These are phyloP conservation scores for Passiflora organensis DNA, from an alignment of 345 rosid genomes.

Conservation along the genomic window DNA sequence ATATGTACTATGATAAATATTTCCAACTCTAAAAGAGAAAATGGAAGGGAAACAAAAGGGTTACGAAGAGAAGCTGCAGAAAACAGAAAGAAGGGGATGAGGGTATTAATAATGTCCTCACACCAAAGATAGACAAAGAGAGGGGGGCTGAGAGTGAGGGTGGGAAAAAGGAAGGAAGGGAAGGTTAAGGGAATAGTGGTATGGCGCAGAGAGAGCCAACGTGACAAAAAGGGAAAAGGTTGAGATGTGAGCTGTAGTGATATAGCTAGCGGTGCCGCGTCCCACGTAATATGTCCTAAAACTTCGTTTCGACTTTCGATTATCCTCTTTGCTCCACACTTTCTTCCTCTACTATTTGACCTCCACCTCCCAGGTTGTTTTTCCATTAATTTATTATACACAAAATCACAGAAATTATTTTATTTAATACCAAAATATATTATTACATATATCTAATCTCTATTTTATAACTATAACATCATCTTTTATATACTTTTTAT, in stretches of 20 bases:
- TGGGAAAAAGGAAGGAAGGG: not conserved
- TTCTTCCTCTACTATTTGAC: not conserved
- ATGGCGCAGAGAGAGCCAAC: conserved; percentile 38
- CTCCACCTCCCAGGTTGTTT: too few species aligned
- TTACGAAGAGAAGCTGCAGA: not conserved
- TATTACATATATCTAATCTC: too few species aligned
- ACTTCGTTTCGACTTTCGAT: conserved; percentile 18
- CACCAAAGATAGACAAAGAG: conserved; percentile 25
- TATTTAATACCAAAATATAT: too few species aligned
- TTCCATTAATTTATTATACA: too few species aligned
- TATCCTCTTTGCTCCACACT: conserved; percentile 5
- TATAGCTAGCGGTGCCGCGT: conserved; percentile 42
- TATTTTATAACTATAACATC: too few species aligned
- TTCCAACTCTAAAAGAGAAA: not conserved
- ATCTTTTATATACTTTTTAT: too few species aligned
- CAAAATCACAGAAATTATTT: too few species aligned
- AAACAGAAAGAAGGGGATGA: conserved; percentile 9
- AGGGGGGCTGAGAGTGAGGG: conserved; percentile 1
- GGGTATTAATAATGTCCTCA: conserved; percentile 39
- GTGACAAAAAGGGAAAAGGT: not conserved
- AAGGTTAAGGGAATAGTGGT: not conserved
- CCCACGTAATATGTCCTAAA: conserved; percentile 36
- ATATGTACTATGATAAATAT: not conserved
- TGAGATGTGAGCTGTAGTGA: conserved; percentile 43
- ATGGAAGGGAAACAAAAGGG: not conserved